Evolutionary conservation across 1,139 yeast genomes (phyloP), one percentile per base, ranked within the genome.

Genomic region (Hemisphaericaspora subhashii): DNA sequence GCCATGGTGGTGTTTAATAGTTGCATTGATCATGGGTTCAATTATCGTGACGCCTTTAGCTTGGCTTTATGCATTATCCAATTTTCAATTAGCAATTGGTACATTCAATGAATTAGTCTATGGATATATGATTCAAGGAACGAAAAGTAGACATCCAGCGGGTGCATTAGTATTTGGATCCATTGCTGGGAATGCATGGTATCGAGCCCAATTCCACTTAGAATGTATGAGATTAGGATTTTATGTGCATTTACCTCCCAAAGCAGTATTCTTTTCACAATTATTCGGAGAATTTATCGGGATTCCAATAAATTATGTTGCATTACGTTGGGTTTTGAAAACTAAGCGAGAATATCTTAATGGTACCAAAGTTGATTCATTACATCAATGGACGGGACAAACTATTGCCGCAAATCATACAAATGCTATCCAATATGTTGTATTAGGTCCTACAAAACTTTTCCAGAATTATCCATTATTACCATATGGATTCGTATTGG

Each of bases 381-480:
- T 73, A 20, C 73, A 72, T 45, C 79, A 74, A 50, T 75, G 79
- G 79, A 73, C 79, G 1, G 79, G 77, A 3, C 79, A 74, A 45
- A 48, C 58, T 5, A 60, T 74, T 22, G 58, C 63, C 25, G 54
- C 62, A 12, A 63, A 61, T 42, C 72, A 73, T 46, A 68, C 77
- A 11, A 72, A 73, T 48, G 74, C 79, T 10, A 67, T 74, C 21
- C 78, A 72, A 47, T 74, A 74, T 43, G 79, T 73, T 12, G 61
- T 75, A 1, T 53, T 74, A 31, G 81, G 80, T 0, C 80, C 80
- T 0, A 47, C 56, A 6, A 53, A 69, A 28, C 54, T 74, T 4
- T 74, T 75, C 45, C 52, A 51, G 7, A 56, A 66, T 30, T 72
- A 74, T 42, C 66, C 66, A 1, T 50, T 57, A 28, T 57, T 75